phyloP scores from a whole-genome alignment of 805 yeast species.

The Komagataella pseudopastoris region DNA sequence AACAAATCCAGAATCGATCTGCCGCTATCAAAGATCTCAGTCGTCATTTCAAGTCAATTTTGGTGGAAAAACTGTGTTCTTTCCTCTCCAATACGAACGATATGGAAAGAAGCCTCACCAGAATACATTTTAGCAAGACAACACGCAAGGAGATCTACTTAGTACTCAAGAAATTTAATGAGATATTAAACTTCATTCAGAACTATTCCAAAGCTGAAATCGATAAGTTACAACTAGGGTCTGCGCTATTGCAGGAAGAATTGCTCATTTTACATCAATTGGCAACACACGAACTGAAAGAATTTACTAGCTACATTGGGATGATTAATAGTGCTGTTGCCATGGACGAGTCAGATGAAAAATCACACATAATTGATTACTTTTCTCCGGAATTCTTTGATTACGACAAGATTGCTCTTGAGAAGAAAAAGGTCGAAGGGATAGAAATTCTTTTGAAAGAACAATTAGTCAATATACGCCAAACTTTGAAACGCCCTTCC shows the following conservation, averaged over 20 bases:
- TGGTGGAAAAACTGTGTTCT: conserved; percentile 15
- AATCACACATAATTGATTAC: conserved; percentile 29
- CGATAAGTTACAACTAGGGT: conserved; percentile 10
- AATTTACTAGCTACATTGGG: conserved; percentile 20
- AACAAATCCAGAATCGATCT: conserved; percentile 43
- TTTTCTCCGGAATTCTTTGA: conserved; percentile 31
- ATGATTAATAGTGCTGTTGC: conserved; percentile 45
- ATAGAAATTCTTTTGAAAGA: conserved; percentile 33
- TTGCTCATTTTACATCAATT: conserved; percentile 4
- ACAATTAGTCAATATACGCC: conserved; percentile 37
- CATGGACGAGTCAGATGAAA: conserved; percentile 30
- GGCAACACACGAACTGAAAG: conserved; percentile 6
- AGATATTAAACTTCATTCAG: conserved; percentile 17
- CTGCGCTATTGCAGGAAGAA: conserved; percentile 12
- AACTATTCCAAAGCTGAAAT: conserved; percentile 12
- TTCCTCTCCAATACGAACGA: conserved; percentile 31
- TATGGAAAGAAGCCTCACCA: conserved; percentile 40
- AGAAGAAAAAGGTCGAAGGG: conserved; percentile 26
- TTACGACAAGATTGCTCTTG: conserved; percentile 17
- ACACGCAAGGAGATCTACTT: conserved; percentile 46
- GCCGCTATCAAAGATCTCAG: conserved; percentile 44
- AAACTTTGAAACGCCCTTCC: conserved; percentile 38
- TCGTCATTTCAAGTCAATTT: conserved; percentile 22
- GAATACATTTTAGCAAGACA: conserved; percentile 45
- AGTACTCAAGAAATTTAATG: conserved; percentile 32